Evolutionary conservation across 2,329 filamentous ascomycete genomes (phyloP).

Genomic region (Microthyrium microscopicum): DNA sequence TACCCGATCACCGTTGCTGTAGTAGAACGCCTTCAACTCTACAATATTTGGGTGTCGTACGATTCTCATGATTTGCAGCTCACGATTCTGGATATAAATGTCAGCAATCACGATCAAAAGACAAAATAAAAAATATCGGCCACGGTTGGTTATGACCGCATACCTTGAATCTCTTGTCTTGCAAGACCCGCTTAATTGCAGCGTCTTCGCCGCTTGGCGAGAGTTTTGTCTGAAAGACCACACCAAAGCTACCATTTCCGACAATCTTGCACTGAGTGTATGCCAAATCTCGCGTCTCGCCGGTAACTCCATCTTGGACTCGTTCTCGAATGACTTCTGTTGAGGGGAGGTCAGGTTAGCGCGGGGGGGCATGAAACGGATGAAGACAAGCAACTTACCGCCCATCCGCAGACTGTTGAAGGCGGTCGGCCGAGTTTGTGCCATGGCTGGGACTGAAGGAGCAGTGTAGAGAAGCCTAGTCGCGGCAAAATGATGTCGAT

Average conservation of each 20-base stretch:
- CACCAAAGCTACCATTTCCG: conserved; percentile 94
- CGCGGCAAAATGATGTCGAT: background rate
- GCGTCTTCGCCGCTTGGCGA: conserved; percentile 96
- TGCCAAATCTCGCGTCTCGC: conserved; percentile 89
- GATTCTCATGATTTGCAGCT: conserved; percentile 98
- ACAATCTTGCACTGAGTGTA: conserved; percentile 99
- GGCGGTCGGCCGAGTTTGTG: conserved; percentile 78
- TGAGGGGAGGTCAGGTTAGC: conserved; percentile 12
- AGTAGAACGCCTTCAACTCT: conserved; percentile 97
- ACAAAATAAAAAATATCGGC: background rate
- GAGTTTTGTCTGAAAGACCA: conserved; percentile 97
- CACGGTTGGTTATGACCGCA: conserved; percentile 10
- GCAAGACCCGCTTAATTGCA: conserved; percentile 94
- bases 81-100: conserved; percentile 59
- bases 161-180: conserved; percentile 99
- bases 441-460: conserved; percentile 41
- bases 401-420: conserved; percentile 88
- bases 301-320: conserved; percentile 94
- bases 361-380: conserved; percentile 8
- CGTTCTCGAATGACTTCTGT: conserved; percentile 95
- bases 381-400: conserved; percentile 52
- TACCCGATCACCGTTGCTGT: conserved; percentile 96
- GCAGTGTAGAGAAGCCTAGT: background rate
- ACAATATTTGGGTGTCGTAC: conserved; percentile 98
- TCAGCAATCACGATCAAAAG: conserved; percentile 11